These are phyloP conservation scores for Solanum megistacrolobum DNA, from an alignment of 257 asterid genomes.

Conservation along the genomic window DNA sequence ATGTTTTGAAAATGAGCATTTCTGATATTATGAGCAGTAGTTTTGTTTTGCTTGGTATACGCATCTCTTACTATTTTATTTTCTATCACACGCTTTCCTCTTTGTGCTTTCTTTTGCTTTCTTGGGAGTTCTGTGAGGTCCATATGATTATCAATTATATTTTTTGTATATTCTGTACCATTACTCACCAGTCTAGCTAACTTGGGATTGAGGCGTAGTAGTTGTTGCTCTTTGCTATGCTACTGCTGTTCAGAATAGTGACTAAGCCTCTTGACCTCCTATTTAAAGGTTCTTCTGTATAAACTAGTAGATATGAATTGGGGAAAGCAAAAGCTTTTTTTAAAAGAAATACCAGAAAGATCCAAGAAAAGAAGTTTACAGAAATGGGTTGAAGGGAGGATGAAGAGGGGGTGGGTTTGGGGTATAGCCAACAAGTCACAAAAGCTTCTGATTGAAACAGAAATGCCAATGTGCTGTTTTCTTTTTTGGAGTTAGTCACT, in stretches of 20 bases:
- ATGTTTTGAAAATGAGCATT: background rate
- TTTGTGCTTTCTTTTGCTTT: background rate
- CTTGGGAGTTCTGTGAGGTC: background rate
- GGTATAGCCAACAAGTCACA: background rate
- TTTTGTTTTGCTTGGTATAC: background rate
- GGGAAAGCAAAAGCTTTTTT: background rate
- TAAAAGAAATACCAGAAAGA: background rate
- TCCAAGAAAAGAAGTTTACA: background rate
- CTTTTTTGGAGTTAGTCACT: background rate
- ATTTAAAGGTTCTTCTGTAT: background rate
- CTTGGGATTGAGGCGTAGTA: background rate
- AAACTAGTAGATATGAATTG: background rate
- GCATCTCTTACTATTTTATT: background rate
- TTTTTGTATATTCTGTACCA: background rate
- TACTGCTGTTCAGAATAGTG: background rate
- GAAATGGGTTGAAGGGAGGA: background rate
- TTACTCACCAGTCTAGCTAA: background rate
- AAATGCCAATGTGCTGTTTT: background rate
- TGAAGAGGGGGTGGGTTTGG: background rate
- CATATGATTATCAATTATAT: background rate
- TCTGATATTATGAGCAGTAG: background rate
- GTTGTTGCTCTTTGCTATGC: background rate
- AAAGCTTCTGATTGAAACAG: background rate
- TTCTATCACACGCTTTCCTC: background rate
- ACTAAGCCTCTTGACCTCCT: background rate